Evolutionary conservation across 768 basidiomycete genomes (phyloP).

Genomic region (Tulasnella sp.): DNA sequence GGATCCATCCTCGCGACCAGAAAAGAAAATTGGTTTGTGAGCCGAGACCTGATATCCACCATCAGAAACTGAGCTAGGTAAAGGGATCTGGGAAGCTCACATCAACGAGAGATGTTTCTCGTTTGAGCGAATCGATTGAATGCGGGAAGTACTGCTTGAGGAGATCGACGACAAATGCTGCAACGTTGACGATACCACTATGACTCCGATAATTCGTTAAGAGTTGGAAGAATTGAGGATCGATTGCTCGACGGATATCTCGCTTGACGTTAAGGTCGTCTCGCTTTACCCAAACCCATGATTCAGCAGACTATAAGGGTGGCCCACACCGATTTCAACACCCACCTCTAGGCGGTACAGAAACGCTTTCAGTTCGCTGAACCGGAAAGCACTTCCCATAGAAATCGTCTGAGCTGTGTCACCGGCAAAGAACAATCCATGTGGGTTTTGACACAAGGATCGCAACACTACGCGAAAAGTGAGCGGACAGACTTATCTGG

Average conservation of each 20-base stretch:
- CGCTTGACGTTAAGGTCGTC: neutral
- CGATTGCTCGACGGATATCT: neutral
- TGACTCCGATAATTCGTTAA: slow-evolving; percentile 17
- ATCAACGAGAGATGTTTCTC: neutral
- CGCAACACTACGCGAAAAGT: neutral
- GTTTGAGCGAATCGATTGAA: slow-evolving; percentile 2
- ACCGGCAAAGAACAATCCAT: slow-evolving; percentile 12
- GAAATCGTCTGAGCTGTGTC: slow-evolving; percentile 15
- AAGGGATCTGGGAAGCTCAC: neutral
- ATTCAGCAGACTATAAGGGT: neutral
- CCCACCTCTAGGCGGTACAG: slow-evolving; percentile 2
- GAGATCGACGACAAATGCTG: neutral
- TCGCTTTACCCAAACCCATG: too few species aligned
- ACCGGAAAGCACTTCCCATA: slow-evolving; percentile 10
- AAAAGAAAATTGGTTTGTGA: slow-evolving; percentile 10
- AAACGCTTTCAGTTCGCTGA: slow-evolving; percentile 4
- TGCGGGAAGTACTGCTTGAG: slow-evolving; percentile 3
- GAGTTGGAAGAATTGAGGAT: slow-evolving; percentile 15
- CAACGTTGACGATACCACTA: slow-evolving; percentile 14
- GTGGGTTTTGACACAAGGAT: neutral
- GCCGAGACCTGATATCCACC: neutral
- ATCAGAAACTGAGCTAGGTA: neutral
- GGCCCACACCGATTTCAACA: neutral
- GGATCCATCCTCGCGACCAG: neutral
- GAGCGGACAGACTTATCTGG: too few species aligned